Evolutionary conservation across 169 alveolate species (phyloP), one percentile per base, ranked within the genome.

Genomic region (Eimeria necatrix): DNA sequence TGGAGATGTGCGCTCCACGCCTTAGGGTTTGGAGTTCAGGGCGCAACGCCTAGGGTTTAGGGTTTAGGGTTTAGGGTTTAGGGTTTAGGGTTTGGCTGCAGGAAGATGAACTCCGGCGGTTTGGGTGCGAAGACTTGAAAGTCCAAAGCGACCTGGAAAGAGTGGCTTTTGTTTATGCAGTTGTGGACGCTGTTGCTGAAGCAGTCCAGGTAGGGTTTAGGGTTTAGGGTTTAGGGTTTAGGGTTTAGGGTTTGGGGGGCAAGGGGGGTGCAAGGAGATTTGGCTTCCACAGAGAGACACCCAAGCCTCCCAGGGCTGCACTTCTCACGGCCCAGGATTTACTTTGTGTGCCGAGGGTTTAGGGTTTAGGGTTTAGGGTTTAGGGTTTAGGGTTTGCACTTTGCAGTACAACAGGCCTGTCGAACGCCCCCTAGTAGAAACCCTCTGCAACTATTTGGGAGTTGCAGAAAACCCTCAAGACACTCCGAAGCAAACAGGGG

Each of bases 131-230:
- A 76, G 86, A 48, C 24, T 56, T 76, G 7, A 4, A 56, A 4
- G 46, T 18, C 24, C 26, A 48, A 12, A 76, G 48, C 12, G 12
- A 18, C 22, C 9, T 14, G 4, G 86, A 32, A 7, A 76, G 46
- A 41, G 22, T 41, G 9, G 86, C 86, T 8, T 76, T 76, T 32
- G 41, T 76, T 8, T 76, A 76, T 16, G 24, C 86, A 7, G 61
- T 76, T 16, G 86, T 76, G 10, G 86, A 76, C 22, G 86, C 86
- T 12, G 86, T 76, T 18, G 56, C 86, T 4, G 86, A 76, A 76
- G 86, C 86, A 32, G 86, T 76, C n/a, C n/a, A n/a, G n/a, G n/a
- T n/a, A n/a, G n/a, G n/a, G n/a, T n/a, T n/a, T n/a, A n/a, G n/a
- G n/a, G n/a, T n/a, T n/a, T n/a, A n/a, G n/a, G n/a, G n/a, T n/a